Evolutionary conservation across 1,139 yeast genomes (phyloP), one percentile per base, ranked within the genome.

Genomic region (Debaryomyces psychrophilus): DNA sequence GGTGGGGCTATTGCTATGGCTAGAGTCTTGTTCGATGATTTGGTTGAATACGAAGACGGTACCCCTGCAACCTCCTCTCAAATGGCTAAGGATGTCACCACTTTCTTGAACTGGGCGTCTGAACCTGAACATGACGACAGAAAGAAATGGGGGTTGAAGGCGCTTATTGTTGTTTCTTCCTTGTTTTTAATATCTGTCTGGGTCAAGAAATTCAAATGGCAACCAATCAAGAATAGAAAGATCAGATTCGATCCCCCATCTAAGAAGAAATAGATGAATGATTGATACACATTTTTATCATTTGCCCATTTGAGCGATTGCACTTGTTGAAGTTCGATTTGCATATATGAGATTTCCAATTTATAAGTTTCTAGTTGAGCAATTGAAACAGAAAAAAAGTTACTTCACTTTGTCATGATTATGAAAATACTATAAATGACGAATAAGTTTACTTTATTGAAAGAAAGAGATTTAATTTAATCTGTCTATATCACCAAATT

Each of bases 1-100:
- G 98, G 98, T 76, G 98, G 99, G 58, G 81, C 97, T 43, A 92
- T 93, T 79, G 98, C 97, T 64, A 93, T 93, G 99, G 98, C 90
- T 68, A 88, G 99, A 78, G 98, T 92, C 51, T 81, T 93, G 72
- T 93, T 90, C 61, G 99, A 93, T 67, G 99, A 90, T 58, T 79
- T 93, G 67, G 98, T 93, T 56, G 99, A 93, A 79, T 93, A 85
- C 73, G 99, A 93, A 69, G 99, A 93, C 69, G 99, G 99, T 65
- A 95, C 99, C 53, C 97, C 96, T 48, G 98, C 99, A 50, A 85
- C 98, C 49, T 86, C 99, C 56, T 87, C 99, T 49, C 99, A 93
- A 79, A 90, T 93, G 98, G 99, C 99, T 62, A 93, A 93, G 82
- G 99, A 93, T 71, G 99, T 93, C 49, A 77, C 90, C 55, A 83